Evolutionary conservation across 2,329 filamentous ascomycete genomes (phyloP).

Genomic region (Phialophora verrucosa): DNA sequence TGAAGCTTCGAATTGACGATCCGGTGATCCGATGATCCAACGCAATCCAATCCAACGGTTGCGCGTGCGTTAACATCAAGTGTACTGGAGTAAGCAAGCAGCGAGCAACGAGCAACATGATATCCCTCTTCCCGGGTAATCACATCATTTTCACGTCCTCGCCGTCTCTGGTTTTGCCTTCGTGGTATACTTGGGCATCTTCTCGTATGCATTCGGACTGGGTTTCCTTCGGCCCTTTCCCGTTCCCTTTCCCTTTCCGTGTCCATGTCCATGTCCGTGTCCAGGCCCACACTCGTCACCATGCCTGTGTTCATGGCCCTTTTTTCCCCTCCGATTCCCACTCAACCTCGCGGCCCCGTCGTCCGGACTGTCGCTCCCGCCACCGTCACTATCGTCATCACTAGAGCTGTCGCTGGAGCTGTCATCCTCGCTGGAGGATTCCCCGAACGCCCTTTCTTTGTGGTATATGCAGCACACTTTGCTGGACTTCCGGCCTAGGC

Average conservation of each 20-base stretch:
- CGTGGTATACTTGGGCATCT: conserved; percentile 47
- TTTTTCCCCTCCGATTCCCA: conserved; percentile 32
- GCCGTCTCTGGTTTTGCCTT: conserved; percentile 23
- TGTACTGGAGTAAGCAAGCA: neutral
- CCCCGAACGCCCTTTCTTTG: conserved; percentile 77
- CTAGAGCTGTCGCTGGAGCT: conserved; percentile 54
- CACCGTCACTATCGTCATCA: conserved; percentile 52
- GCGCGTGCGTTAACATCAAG: neutral
- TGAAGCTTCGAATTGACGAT: neutral
- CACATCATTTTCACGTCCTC: conserved; percentile 11
- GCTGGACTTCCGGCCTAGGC: conserved; percentile 88
- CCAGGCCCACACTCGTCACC: conserved; percentile 28
- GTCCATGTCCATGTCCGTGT: conserved; percentile 36
- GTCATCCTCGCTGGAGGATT: conserved; percentile 69
- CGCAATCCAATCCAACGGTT: neutral
- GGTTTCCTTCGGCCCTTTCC: conserved; percentile 44
- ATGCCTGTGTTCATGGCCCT: conserved; percentile 33
- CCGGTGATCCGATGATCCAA: neutral
- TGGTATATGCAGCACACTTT: conserved; percentile 99
- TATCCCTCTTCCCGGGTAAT: neutral
- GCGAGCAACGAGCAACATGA: neutral
- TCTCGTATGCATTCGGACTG: conserved; percentile 56
- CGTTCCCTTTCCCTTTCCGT: conserved; percentile 42
- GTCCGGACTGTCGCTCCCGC: conserved; percentile 42
- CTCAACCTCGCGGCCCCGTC: conserved; percentile 39